phyloP scores from a whole-genome alignment of 257 asterid genomes.

The Solanum paucissectum region DNA sequence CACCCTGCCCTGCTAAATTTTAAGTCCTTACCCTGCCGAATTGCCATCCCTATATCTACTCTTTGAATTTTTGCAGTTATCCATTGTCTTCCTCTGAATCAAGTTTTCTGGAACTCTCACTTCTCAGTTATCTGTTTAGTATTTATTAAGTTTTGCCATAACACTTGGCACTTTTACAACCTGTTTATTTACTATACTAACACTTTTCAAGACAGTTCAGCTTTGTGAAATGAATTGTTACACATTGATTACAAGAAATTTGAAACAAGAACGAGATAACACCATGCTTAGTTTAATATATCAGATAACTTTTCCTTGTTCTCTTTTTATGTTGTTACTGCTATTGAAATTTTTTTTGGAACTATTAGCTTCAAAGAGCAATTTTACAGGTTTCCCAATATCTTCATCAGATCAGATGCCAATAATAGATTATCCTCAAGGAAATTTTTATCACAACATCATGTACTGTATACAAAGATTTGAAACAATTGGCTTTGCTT shows the following conservation, averaged over 20 bases:
- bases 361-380: background rate
- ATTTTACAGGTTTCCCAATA: background rate
- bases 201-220: background rate
- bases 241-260: background rate
- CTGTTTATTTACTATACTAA: background rate
- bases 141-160: background rate
- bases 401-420: too few species aligned
- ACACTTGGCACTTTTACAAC: background rate
- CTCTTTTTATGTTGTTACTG: background rate
- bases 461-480: background rate
- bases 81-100: background rate
- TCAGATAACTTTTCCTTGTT: background rate
- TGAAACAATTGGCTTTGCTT: background rate
- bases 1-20: background rate
- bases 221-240: background rate
- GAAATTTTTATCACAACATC: background rate
- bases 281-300: background rate
- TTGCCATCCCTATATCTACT: background rate
- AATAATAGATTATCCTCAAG: too few species aligned
- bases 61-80: background rate
- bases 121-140: background rate
- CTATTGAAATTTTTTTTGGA: background rate
- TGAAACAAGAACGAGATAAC: background rate
- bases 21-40: background rate
- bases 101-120: background rate